A percentile compares a stretch with the other conserved stretches of the same genome.
These are phyloP conservation scores for Aureobasidium musti DNA, from an alignment of 2,329 filamentous ascomycete species.

Conservation along the genomic window DNA sequence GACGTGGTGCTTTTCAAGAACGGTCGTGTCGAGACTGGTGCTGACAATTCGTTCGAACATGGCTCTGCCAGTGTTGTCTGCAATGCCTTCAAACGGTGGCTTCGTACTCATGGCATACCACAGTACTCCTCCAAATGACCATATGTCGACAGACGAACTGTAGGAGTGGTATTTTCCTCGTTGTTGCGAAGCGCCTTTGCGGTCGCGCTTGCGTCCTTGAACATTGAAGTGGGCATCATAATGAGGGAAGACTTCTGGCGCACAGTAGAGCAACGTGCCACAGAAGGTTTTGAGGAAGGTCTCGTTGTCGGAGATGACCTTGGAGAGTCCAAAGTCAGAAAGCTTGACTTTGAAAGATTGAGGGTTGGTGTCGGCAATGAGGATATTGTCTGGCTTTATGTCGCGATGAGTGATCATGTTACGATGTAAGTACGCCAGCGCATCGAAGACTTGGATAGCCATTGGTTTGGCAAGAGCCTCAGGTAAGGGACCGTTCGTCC, in stretches of 20 bases:
- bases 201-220: conserved; percentile 56
- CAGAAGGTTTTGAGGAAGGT: conserved; percentile 97
- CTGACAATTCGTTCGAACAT: conserved; percentile 88
- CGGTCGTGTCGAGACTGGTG: conserved; percentile 64
- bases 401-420: conserved; percentile 96
- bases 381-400: conserved; percentile 97
- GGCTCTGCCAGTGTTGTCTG: conserved; percentile 73
- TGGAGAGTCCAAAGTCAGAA: conserved; percentile 95
- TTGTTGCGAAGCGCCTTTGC: conserved; percentile 52
- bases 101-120: conserved; percentile 80
- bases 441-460: conserved; percentile 74
- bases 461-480: conserved; percentile 72
- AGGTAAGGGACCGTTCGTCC: conserved; percentile 60
- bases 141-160: conserved; percentile 89
- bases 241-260: conserved; percentile 92
- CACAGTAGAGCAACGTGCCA: conserved; percentile 92
- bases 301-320: conserved; percentile 79
- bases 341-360: conserved; percentile 73
- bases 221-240: conserved; percentile 65
- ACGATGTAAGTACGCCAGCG: conserved; percentile 80
- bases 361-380: conserved; percentile 72
- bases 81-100: conserved; percentile 78
- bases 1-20: conserved; percentile 61
- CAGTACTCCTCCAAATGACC: conserved; percentile 91
- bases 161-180: conserved; percentile 63